phyloP scores from a whole-genome alignment of 495 filamentous ascomycete genomes.

The Penicillium flavigenum region DNA sequence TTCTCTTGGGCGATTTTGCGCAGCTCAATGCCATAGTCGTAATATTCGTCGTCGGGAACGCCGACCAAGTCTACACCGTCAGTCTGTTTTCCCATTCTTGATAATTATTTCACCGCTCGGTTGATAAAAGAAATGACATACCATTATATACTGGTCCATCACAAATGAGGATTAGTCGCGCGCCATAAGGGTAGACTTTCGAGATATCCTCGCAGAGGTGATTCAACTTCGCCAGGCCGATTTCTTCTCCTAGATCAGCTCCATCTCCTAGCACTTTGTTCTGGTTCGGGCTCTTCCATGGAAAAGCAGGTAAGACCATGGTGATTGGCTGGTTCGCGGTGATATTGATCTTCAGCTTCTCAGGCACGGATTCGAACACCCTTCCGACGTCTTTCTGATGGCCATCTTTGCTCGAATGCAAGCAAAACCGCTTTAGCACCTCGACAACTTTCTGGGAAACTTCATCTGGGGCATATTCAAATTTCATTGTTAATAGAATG shows the following conservation, averaged over 20 bases:
- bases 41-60: constrained; percentile 9
- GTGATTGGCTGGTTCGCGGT: constrained; percentile 6
- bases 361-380: constrained; percentile 6
- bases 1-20: constrained; percentile 4
- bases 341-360: constrained; percentile 9
- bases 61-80: constrained; percentile 11
- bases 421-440: constrained; percentile 1
- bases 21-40: constrained; percentile 12
- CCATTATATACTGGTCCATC: constrained; percentile 13
- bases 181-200: constrained; percentile 12
- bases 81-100: background rate
- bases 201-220: constrained; percentile 13
- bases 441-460: constrained; percentile 1
- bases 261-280: constrained; percentile 9
- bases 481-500: constrained; percentile 2
- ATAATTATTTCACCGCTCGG: no score
- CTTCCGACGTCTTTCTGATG: constrained; percentile 5
- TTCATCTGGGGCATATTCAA: constrained; percentile 8
- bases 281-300: constrained; percentile 11
- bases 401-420: constrained; percentile 5
- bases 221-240: constrained; percentile 10
- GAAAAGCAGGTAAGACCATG: constrained; percentile 13
- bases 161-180: constrained; percentile 12
- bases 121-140: background rate
- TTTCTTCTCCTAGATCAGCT: constrained; percentile 6